Conservation (phyloP, 2,329 filamentous ascomycete genomes). For the Sarocladium brachiariae region DNA sequence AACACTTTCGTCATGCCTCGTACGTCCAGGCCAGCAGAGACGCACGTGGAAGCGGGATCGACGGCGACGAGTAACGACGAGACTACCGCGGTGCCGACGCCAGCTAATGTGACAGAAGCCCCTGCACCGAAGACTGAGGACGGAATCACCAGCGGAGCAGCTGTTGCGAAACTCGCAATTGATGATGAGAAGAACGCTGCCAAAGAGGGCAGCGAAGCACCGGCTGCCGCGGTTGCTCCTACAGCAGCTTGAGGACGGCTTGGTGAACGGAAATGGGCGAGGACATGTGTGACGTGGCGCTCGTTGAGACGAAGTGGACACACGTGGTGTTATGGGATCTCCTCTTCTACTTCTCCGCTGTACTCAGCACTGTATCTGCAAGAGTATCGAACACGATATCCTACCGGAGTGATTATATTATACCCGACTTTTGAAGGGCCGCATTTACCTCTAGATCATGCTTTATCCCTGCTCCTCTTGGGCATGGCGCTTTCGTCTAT, state of each 20-base stretch:
- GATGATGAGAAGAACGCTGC: slow-evolving; percentile 18
- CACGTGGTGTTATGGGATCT: background rate
- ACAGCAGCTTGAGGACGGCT: slow-evolving; percentile 1
- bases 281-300: background rate
- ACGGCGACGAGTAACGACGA: slow-evolving; percentile 21
- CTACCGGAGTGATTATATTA: background rate
- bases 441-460: background rate
- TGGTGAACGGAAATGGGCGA: background rate
- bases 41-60: slow-evolving; percentile 5
- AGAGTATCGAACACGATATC: background rate
- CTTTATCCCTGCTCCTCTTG: background rate
- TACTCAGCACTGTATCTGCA: background rate
- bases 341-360: background rate
- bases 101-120: slow-evolving; percentile 18
- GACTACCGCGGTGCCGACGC: slow-evolving; percentile 16
- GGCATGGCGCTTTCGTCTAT: background rate
- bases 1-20: slow-evolving; percentile 27
- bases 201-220: background rate
- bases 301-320: background rate
- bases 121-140: slow-evolving; percentile 20
- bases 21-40: background rate
- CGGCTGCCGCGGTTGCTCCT: background rate
- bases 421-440: too few relatives aligned
- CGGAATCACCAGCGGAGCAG: slow-evolving; percentile 20
- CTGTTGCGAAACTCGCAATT: slow-evolving; percentile 26